Evolutionary conservation across 352 stramenopile genomes (phyloP), one percentile per base, ranked within the genome.

Genomic region (Phytopythium sindhum): DNA sequence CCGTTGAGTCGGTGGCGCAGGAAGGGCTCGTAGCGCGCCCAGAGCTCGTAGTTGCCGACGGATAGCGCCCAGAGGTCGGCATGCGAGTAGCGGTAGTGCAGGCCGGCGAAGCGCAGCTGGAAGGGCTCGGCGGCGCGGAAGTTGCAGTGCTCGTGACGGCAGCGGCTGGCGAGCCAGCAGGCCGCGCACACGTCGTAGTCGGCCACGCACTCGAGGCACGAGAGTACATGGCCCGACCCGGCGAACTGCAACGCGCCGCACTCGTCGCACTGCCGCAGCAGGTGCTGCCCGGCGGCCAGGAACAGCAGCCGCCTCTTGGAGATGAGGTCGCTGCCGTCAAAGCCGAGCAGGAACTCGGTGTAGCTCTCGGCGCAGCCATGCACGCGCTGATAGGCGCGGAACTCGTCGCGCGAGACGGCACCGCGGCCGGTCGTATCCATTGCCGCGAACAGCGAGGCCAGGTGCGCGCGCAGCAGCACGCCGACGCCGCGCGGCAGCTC

Each of bases 121-220:
- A 77, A 77, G 21, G 70, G 70, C 58, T 77, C 70, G 7, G 70
- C 55, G 62, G 74, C 73, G 24, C 70, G 67, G 28, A 77, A 77
- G 61, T 74, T 68, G 39, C 63, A 58, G 60, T 77, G 70, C 24
- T 72, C 70, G 48, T 77, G 70, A 37, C 72, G 70, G 21, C 70
- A 77, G 3, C 67, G 60, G 11, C 63, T 64, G 15, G 57, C 69
- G 47, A 71, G 63, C 63, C 64, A 77, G 57, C 70, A 77, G 21
- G 61, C 28, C 19, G 62, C 50, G 26, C 70, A 77, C 23, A 64
- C 61, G 28, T 77, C 70, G 26, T 77, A 77, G 52, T 77, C 70
- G 9, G 48, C 41, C 7, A 69, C 41, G 37, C 70, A 77, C 37
- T 67, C 57, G 9, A 72, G 21, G 41, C 70, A 77, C 17, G 60